phyloP scores from a whole-genome alignment of 805 yeast species.

The Candida morakotiae region DNA sequence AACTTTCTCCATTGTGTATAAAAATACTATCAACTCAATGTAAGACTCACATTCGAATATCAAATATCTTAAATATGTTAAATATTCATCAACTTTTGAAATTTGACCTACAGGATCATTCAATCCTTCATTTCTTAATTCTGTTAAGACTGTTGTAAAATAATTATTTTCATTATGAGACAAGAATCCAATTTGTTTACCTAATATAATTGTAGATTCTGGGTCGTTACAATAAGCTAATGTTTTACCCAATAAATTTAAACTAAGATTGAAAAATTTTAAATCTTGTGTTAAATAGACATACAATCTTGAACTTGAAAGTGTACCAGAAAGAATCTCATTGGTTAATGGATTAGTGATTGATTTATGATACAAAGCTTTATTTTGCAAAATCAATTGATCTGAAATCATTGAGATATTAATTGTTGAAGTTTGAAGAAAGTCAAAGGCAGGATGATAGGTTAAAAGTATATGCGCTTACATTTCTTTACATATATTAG shows the following conservation, averaged over 20 bases:
- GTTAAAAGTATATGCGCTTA: conserved; percentile 5
- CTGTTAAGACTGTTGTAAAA: conserved; percentile 25
- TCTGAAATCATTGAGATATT: conserved; percentile 10
- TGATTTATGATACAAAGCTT: conserved; percentile 20
- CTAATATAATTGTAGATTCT: conserved; percentile 33
- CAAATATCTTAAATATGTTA: conserved; percentile 29
- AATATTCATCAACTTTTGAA: conserved; percentile 35
- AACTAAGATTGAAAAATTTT: conserved; percentile 40
- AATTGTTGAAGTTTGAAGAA: too few relatives aligned
- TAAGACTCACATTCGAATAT: conserved; percentile 25
- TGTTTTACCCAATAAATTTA: conserved; percentile 41
- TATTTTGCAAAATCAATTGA: conserved; percentile 11
- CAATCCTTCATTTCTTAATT: conserved; percentile 14
- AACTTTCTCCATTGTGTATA: conserved; percentile 47
- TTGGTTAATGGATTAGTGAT: conserved; percentile 38
- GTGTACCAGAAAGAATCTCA: conserved; percentile 44
- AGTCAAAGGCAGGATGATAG: too few relatives aligned
- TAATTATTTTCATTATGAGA: conserved; percentile 47
- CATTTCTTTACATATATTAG: not conserved
- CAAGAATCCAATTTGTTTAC: conserved; percentile 50
- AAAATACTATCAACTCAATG: conserved; percentile 38
- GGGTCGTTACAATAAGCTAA: conserved; percentile 41
- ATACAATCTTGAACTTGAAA: conserved; percentile 38
- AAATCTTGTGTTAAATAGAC: conserved; percentile 48
- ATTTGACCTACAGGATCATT: conserved; percentile 16